Base-by-base conservation (phyloP, 805 yeast species). In the Clavispora santaluciae region DNA sequence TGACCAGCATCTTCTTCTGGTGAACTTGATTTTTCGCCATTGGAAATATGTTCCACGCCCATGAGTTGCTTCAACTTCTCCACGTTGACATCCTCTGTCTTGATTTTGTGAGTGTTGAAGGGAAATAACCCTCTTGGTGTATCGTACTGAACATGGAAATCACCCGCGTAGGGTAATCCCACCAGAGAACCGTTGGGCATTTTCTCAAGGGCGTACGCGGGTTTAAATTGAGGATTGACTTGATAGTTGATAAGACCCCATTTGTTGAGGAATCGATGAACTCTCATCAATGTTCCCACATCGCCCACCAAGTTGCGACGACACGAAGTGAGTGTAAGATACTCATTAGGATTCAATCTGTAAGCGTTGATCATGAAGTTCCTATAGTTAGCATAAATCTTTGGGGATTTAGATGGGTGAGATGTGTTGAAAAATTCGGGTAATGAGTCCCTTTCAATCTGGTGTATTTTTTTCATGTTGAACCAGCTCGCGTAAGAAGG, bases 201-300 rank as follows among this genome's bases (percentile, higher is more conserved):
- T 43, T 66, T 68, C 42, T 81, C 86, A 13, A 82, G 72, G 2
- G 72, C 69, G 38, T 78, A 70, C 20, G 74, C 73, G 3, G 95
- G 93, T 47, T 81, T 76, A 40, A 81, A 70, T 47, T 79, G 85
- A 1, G 90, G 86, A 57, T 83, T 86, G 2, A 90, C 95, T 61
- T 90, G 97, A 60, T 90, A 90, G 62, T 90, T 90, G 39, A 90
- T 86, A 38, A 90, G 69, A 0, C 97, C 97, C 97, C 97, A 90
- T 59, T 84, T 85, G 51, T 80, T 86, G 43, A 90, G 66, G 57
- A 90, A 89, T 39, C 81, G 74, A 56, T 87, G 95, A 7, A 90
- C 79, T 48, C 96, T 78, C 72, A 89, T 76, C 45, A 90, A 75
- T 0, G 96, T 78, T 2, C 95, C 91, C 6, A 88, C 95, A 66